Evolutionary conservation across 2,329 filamentous ascomycete genomes (phyloP).

Genomic region (Pseudopyricularia cyperi): DNA sequence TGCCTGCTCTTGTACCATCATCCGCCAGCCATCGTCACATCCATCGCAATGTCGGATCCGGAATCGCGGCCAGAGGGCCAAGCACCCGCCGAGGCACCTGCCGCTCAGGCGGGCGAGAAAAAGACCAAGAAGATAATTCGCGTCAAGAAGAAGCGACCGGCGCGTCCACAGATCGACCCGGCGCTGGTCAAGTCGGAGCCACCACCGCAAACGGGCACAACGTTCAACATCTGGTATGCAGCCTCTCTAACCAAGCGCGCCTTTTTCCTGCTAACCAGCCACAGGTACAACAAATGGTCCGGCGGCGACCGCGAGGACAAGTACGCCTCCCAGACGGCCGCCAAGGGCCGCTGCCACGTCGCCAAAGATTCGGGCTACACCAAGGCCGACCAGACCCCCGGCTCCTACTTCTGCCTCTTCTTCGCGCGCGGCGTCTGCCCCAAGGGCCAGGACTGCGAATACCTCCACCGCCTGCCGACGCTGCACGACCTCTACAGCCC

Average conservation of each 20-base stretch:
- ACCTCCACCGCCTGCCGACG: constrained; percentile 77
- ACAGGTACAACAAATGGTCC: constrained; percentile 98
- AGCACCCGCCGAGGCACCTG: background rate
- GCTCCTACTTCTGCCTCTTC: constrained; percentile 85
- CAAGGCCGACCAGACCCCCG: constrained; percentile 60
- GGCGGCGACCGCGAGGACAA: constrained; percentile 92
- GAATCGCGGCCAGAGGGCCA: too few species aligned
- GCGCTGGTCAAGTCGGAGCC: constrained; percentile 71
- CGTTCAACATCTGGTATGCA: constrained; percentile 88
- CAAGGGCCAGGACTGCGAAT: constrained; percentile 86
- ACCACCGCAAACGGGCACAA: constrained; percentile 83
- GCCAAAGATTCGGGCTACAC: constrained; percentile 69
- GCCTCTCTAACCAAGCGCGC: background rate
- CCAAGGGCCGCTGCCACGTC: constrained; percentile 78
- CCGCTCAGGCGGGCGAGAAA: constrained; percentile 18
- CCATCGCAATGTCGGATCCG: too few species aligned
- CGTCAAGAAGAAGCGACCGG: constrained; percentile 70
- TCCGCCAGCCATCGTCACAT: background rate
- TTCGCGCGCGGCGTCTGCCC: constrained; percentile 60
- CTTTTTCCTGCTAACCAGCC: too few species aligned
- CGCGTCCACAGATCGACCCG: constrained; percentile 81
- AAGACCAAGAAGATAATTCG: constrained; percentile 88
- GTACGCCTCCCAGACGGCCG: constrained; percentile 69
- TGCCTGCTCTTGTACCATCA: background rate
- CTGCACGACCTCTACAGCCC: constrained; percentile 85